Conservation (phyloP, 352 stramenopile species). For the Peronospora farinosa region DNA sequence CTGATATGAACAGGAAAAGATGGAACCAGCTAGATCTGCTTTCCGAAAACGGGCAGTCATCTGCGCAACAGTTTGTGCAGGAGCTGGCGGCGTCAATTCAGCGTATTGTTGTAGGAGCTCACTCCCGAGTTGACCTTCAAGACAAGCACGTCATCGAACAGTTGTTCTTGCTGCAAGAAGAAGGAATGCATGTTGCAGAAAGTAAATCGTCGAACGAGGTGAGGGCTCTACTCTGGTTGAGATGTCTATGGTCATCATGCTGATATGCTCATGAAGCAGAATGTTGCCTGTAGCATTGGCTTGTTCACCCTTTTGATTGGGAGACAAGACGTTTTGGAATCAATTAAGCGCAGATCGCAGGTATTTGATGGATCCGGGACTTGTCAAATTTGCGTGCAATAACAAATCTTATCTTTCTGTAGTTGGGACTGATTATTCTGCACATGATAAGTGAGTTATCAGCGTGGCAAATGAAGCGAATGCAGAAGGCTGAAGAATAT, state of each 20-base stretch:
- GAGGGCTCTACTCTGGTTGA: neutral
- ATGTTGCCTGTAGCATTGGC: neutral
- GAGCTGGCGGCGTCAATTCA: constrained; percentile 44
- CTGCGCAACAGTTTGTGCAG: constrained; percentile 40
- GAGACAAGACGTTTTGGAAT: constrained; percentile 27
- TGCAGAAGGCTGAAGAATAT: constrained; percentile 82
- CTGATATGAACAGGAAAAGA: constrained; percentile 29
- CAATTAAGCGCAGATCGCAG: constrained; percentile 67
- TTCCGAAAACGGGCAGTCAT: constrained; percentile 33
- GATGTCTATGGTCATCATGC: neutral
- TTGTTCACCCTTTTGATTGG: constrained; percentile 19
- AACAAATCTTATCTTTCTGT: constrained; percentile 12
- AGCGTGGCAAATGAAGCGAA: constrained; percentile 86
- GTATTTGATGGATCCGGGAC: constrained; percentile 16
- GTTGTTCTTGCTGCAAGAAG: constrained; percentile 37
- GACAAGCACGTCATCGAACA: constrained; percentile 53
- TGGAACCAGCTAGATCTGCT: constrained; percentile 62
- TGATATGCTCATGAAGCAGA: constrained; percentile 12
- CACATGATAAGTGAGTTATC: constrained; percentile 72
- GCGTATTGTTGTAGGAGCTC: constrained; percentile 43
- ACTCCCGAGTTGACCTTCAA: constrained; percentile 22
- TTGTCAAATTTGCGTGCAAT: neutral
- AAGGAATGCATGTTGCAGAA: constrained; percentile 21
- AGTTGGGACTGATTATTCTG: constrained; percentile 71
- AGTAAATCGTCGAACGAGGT: constrained; percentile 11